These are phyloP conservation scores for Mrakiaceae sp. DNA, from an alignment of 1,284 basidiomycete genomes.

Conservation along the genomic window DNA sequence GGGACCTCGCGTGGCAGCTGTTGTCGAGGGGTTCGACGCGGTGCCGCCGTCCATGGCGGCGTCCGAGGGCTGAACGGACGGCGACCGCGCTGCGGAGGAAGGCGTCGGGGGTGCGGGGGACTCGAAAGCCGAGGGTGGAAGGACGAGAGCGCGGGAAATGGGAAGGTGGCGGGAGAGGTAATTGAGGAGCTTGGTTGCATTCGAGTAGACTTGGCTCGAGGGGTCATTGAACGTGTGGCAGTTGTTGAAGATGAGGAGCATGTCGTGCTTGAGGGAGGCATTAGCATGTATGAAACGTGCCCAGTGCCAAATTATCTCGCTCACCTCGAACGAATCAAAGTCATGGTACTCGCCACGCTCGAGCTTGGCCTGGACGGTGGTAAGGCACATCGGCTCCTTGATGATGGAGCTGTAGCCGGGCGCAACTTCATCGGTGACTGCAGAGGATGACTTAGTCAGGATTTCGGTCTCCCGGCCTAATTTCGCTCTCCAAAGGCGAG, in stretches of 20 bases:
- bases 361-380: conserved; percentile 3
- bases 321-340: conserved; percentile 13
- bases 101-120: neutral
- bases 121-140: neutral
- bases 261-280: conserved; percentile 1
- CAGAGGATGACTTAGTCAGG: neutral
- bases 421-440: conserved; percentile 12
- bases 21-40: too few relatives aligned
- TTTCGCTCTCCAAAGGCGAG: neutral
- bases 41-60: too few relatives aligned
- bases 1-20: too few relatives aligned
- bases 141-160: conserved; percentile 9
- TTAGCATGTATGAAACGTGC: neutral
- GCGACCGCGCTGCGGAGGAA: neutral
- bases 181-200: conserved; percentile 10
- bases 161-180: conserved; percentile 10
- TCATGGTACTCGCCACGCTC: neutral
- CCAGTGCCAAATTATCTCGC: neutral
- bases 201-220: conserved; percentile 1
- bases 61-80: neutral
- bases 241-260: conserved; percentile 11
- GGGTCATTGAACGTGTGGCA: conserved; percentile 15
- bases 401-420: conserved; percentile 10
- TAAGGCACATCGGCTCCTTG: conserved; percentile 9
- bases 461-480: neutral